A percentile compares a stretch with the other conserved stretches of the same genome.
These are phyloP conservation scores for Erucastrum elatum DNA, from an alignment of 345 rosid species.

Conservation along the genomic window DNA sequence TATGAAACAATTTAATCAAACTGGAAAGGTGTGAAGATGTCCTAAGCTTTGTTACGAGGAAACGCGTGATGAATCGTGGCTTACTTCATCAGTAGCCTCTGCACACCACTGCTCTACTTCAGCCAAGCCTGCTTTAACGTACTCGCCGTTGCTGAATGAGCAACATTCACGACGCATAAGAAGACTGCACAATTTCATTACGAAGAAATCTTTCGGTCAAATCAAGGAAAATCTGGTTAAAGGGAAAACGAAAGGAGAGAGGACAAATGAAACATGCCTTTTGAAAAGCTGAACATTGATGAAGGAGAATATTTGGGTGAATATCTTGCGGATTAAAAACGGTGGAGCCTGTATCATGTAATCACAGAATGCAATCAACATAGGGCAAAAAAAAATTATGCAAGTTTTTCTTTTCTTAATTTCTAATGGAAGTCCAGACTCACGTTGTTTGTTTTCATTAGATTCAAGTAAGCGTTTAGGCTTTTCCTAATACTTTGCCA, in stretches of 20 bases:
- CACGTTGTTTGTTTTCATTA: slow-evolving; percentile 76
- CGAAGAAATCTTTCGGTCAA: slow-evolving; percentile 19
- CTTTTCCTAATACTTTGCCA: slow-evolving; percentile 98
- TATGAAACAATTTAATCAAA: slow-evolving; percentile 7
- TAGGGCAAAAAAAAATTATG: neutral
- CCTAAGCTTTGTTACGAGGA: neutral
- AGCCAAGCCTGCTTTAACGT: slow-evolving; percentile 88
- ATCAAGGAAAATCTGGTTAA: neutral
- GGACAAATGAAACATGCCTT: slow-evolving; percentile 51
- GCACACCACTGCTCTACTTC: slow-evolving; percentile 91
- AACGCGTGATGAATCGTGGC: slow-evolving; percentile 22
- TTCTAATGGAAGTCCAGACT: slow-evolving; percentile 40
- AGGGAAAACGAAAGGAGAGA: too few species aligned
- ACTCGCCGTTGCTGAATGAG: slow-evolving; percentile 98
- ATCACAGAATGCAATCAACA: slow-evolving; percentile 13
- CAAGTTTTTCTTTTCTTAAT: neutral
- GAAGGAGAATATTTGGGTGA: slow-evolving; percentile 95
- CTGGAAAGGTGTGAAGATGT: neutral
- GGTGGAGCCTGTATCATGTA: slow-evolving; percentile 78
- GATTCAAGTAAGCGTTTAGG: slow-evolving; percentile 66
- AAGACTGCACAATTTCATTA: slow-evolving; percentile 64
- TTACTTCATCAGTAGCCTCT: slow-evolving; percentile 89
- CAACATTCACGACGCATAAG: slow-evolving; percentile 96
- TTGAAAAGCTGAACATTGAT: slow-evolving; percentile 95
- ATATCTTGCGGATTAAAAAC: slow-evolving; percentile 84